Evolutionary conservation across 108 stramenopile species (phyloP), one percentile per base, ranked within the genome.

Genomic region (Licmophora abbreviata): DNA sequence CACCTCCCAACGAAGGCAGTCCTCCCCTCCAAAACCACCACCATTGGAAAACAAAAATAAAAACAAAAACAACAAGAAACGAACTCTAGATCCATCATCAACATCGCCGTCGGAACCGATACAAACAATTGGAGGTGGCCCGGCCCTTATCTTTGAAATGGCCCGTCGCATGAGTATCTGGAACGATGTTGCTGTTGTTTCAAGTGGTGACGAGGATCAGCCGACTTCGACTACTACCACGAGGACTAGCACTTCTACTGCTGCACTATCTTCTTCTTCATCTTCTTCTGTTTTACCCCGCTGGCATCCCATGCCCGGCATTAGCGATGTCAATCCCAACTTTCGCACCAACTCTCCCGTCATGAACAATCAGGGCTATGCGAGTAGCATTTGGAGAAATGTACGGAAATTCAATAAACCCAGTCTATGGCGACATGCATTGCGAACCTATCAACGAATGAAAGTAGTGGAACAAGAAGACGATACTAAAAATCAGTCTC

Each of bases 361-460:
- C 30, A 88, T 88, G 86, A 83, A 66, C 20, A 81, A 68, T 61
- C 75, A 79, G 43, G 86, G 86, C 20, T 88, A 76, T 65, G 77
- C 80, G 11, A 61, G 52, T 9, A 68, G 70, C 22, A 81, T 88
- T 34, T 68, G 75, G 65, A 58, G 79, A 26, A 88, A 88, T 60
- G 75, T 68, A 17, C 71, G 86, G 0, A 88, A 88, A 51, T 64
- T 64, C 25, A 74, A 81, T 56, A 81, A 88, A 49, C 86, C 86
- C 9, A 58, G 54, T 34, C 57, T 88, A 56, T 88, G 86, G 86
- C 48, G 77, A 34, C 59, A 84, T 44, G 72, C 79, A 12, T 54
- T 84, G 35, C 55, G 86, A 31, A 76, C 78, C 5, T 88, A 88
- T 57, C 72, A 73, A 45, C 66, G 75, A 42, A 84, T 88, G 82